Base-by-base conservation (phyloP, 345 rosid genomes). In the Citrus inodora region DNA sequence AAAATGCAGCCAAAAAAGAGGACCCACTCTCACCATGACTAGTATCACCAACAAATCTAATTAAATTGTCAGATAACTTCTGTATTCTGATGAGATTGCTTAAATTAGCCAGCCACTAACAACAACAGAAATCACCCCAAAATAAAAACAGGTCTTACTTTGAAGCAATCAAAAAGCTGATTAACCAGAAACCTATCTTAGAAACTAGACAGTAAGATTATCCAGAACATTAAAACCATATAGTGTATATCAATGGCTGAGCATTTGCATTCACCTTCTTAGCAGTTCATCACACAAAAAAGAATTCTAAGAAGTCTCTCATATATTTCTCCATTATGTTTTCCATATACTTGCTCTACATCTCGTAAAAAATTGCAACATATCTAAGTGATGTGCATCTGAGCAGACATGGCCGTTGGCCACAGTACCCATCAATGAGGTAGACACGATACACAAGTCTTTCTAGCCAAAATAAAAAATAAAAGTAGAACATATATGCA, bases 1-100 rank as follows among this genome's bases (percentile, higher is more conserved):
- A 35, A 76, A 76, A 51, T 64, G 74, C 13, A 74, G 61, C 51
- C 66, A 17, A 32, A 70, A 78, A 74, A 74, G 73, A 77, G 59
- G 67, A 42, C 11, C 33, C 22, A 48, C 74, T 67, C 16, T 55
- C 48, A 59, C 72, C 21, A 11, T 24, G 53, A 21, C 53, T 79
- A 27, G 21, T 73, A 22, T 19, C 53, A 17, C 59, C 62, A 46
- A 28, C 40, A 62, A 25, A 55, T 17, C 42, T 42, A 63, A n/a
- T 32, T 72, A 33, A 42, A 56, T 8, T 4, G 46, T 72, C 40
- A 28, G 32, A 30, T 32, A 71, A 32, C 62, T 33, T 19, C 25
- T 55, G 4, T 56, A 21, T 48, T 55, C 24, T 17, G 67, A 66
- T 35, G 56, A 33, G 42, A 71, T 30, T 53, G 75, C 62, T 19